Evolutionary conservation across 1,284 basidiomycete genomes (phyloP), one percentile per base, ranked within the genome.

Genomic region (Testicularia cyperi): DNA sequence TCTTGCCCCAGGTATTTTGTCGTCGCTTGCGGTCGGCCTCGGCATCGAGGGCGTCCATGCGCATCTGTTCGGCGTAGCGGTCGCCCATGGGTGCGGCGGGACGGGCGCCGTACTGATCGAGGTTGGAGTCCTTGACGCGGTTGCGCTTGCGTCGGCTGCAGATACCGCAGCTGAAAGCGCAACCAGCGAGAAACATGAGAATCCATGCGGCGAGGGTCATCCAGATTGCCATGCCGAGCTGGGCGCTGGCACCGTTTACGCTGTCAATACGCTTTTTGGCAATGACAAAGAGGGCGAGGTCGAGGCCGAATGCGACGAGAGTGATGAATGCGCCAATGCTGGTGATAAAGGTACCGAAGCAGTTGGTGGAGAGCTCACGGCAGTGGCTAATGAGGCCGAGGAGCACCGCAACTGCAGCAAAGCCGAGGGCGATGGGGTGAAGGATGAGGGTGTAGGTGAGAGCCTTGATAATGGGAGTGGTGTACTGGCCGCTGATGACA

Each of bases 381-480:
- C 68, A 73, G 40, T 65, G 67, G 26, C 53, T 46, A 43, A 73
- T 52, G 35, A 71, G 44, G 23, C 69, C 70, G 18, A 71, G 30
- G 2, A 70, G 43, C 14, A 71, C 38, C n/a, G 63, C 40, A 18
- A 65, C 42, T 18, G 52, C 55, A 13, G 64, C 52, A 25, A 65
- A 53, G 35, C 44, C 61, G 21, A 68, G 56, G 0, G 65, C 61
- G 30, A 66, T 36, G 31, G 68, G 70, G 12, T 71, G 66, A 10
- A 73, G 56, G 28, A 73, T 40, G 33, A 73, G 57, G 12, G 66
- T 63, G 48, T 73, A 73, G 43, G 68, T 73, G 30, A 73, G 52
- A 14, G 60, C 65, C 32, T 71, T 69, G 54, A 73, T 57, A 40
- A 70, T 45, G 19, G 56, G 48, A 6, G 44, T 34, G 20, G 64